Conservation (phyloP, 164 flowering plant species). For the Saururus chinensis region DNA sequence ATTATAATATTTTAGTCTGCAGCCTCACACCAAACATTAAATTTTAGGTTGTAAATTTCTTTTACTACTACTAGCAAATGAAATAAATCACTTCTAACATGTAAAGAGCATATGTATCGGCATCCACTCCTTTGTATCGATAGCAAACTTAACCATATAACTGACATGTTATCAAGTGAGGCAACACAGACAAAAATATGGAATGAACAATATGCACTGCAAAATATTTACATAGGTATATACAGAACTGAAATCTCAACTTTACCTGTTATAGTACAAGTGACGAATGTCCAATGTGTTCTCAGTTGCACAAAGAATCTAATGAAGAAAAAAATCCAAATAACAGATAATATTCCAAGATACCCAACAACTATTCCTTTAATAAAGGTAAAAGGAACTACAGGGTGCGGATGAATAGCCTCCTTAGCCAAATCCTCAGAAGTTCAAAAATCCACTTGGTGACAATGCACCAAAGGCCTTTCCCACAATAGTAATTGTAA, state of each 20-base stretch:
- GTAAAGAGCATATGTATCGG: neutral
- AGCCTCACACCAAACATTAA: neutral
- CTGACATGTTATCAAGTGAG: neutral
- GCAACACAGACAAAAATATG: neutral
- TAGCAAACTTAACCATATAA: neutral
- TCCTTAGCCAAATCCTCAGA: constrained; percentile 75
- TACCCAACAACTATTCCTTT: constrained; percentile 78
- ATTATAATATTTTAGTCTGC: no score
- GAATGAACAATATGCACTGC: neutral
- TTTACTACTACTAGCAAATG: neutral
- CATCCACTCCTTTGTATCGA: neutral
- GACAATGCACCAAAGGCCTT: constrained; percentile 96
- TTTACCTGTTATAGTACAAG: constrained; percentile 71
- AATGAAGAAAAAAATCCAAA: constrained; percentile 84
- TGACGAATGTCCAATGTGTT: constrained; percentile 66
- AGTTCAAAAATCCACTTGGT: constrained; percentile 95
- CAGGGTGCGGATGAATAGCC: constrained; percentile 77
- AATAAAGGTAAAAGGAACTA: constrained; percentile 69
- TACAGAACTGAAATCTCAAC: neutral
- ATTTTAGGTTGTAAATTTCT: neutral
- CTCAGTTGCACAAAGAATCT: constrained; percentile 79
- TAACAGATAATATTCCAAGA: constrained; percentile 72
- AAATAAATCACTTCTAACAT: no score
- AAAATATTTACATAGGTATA: no score
- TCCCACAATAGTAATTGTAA: constrained; percentile 87